Conservation (phyloP, 2,329 filamentous ascomycete species). For the Fusarium nurragi region DNA sequence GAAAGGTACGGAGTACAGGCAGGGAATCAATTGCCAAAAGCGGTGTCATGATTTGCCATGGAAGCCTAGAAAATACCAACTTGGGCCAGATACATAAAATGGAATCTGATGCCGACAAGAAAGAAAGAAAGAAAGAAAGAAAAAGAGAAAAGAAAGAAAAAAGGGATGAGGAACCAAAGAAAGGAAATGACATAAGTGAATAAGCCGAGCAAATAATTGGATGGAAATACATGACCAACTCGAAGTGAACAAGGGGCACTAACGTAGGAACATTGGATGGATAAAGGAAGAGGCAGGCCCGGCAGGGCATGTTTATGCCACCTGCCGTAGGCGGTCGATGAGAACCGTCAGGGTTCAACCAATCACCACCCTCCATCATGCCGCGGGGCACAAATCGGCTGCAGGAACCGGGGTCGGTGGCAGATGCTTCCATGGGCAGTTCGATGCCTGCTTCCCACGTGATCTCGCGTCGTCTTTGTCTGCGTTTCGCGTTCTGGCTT, state of each 20-base stretch:
- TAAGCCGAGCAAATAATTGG: not conserved
- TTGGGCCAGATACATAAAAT: not conserved
- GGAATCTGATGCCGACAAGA: too few relatives aligned
- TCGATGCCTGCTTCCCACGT: constrained; percentile 31
- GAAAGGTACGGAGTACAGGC: not conserved
- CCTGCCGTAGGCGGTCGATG: constrained; percentile 31
- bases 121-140: not conserved
- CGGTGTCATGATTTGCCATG: not conserved
- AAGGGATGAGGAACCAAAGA: not conserved
- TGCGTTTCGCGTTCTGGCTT: not conserved
- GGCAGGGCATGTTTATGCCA: constrained; percentile 34
- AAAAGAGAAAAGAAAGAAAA: not conserved
- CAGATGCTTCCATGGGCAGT: not conserved
- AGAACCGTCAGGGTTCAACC: constrained; percentile 43
- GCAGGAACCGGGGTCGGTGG: constrained; percentile 33
- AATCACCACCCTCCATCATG: constrained; percentile 33
- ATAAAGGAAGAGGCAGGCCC: constrained; percentile 5
- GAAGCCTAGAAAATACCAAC: not conserved
- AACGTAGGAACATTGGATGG: constrained; percentile 17
- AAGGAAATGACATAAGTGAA: constrained; percentile 13
- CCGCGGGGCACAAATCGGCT: constrained; percentile 49
- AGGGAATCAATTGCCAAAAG: not conserved
- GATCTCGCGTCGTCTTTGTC: constrained; percentile 24
- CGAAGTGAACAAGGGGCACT: constrained; percentile 4
- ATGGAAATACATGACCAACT: constrained; percentile 15